Conservation (phyloP, 2,329 filamentous ascomycete species). For the Trematosphaeria pertusa region DNA sequence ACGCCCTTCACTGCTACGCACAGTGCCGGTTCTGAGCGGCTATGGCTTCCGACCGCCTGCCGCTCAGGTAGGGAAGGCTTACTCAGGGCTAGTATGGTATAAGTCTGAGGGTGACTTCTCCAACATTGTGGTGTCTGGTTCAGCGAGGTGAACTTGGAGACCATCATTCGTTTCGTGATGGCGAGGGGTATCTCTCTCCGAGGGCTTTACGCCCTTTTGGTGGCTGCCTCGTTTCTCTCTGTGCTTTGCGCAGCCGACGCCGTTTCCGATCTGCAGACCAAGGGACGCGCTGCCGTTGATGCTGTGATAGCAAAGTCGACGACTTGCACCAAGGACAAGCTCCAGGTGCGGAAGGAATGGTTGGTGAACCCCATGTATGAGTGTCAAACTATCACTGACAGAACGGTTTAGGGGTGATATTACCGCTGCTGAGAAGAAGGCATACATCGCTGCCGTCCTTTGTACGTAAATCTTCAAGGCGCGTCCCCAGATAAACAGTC, state of each 20-base stretch:
- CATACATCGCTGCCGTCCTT: conserved; percentile 47
- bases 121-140: conserved; percentile 6
- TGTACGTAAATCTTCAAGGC: conserved; percentile 27
- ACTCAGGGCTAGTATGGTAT: conserved; percentile 19
- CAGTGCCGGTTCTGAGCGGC: conserved; percentile 17
- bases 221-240: conserved; percentile 24
- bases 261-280: conserved; percentile 33
- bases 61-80: conserved; percentile 6
- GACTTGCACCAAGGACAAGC: conserved; percentile 40
- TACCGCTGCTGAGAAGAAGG: conserved; percentile 36
- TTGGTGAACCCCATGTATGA: conserved; percentile 19
- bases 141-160: conserved; percentile 4
- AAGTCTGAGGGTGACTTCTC: conserved; percentile 18
- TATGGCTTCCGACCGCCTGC: conserved; percentile 16
- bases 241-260: conserved; percentile 33
- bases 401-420: conserved; percentile 33
- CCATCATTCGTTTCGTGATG: too few species aligned
- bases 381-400: too few species aligned
- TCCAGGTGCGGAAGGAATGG: conserved; percentile 40
- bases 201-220: conserved; percentile 31
- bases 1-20: conserved; percentile 10
- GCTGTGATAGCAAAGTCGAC: conserved; percentile 34
- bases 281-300: conserved; percentile 35
- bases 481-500: too few species aligned
- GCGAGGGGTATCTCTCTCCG: conserved; percentile 19